Conservation (phyloP, 352 stramenopile genomes). For the Phytophthora foliorum region DNA sequence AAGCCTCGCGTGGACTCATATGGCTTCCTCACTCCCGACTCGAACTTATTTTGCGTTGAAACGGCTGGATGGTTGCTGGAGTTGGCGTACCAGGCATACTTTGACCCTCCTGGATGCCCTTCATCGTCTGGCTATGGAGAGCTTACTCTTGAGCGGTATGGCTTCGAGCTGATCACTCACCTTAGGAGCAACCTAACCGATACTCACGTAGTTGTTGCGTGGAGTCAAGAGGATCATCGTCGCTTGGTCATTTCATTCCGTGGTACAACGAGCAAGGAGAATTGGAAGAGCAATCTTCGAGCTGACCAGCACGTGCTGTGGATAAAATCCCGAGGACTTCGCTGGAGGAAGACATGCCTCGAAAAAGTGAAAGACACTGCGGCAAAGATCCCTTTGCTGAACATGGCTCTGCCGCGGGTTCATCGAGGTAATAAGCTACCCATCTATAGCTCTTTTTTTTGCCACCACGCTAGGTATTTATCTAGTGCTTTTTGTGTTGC, state of each 20-base stretch:
- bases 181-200: constrained; percentile 78
- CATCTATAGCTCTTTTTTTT: background rate
- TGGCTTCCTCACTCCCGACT: constrained; percentile 71
- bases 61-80: constrained; percentile 86
- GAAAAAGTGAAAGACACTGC: constrained; percentile 69
- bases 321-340: constrained; percentile 74
- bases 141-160: constrained; percentile 71
- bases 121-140: constrained; percentile 85
- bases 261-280: constrained; percentile 86
- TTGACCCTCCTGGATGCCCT: constrained; percentile 79
- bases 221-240: constrained; percentile 57
- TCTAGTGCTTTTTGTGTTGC: constrained; percentile 20
- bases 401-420: constrained; percentile 86
- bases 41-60: constrained; percentile 90
- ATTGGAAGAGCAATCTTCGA: constrained; percentile 91
- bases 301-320: constrained; percentile 85
- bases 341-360: constrained; percentile 64
- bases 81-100: constrained; percentile 89
- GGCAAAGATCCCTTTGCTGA: constrained; percentile 84
- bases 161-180: constrained; percentile 89
- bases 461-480: background rate
- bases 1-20: constrained; percentile 68
- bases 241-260: constrained; percentile 89
- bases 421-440: constrained; percentile 78
- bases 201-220: constrained; percentile 78